Evolutionary conservation across 73 alveolate species (phyloP), one percentile per base, ranked within the genome.

Genomic region (Paramecium octaurelia): DNA sequence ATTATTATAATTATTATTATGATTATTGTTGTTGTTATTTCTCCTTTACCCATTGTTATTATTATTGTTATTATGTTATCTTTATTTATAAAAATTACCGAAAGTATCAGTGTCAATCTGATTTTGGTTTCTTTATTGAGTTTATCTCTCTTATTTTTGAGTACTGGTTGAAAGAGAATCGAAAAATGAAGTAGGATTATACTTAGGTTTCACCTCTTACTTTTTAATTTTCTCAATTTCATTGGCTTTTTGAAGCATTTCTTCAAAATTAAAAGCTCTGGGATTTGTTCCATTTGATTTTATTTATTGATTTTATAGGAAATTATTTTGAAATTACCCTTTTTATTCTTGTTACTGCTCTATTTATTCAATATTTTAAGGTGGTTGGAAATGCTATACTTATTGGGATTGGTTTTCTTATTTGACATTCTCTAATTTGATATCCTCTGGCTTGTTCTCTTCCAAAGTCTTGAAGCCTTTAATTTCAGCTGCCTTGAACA

Each of bases 11-110:
- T 54, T 54, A 54, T 64, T 64, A 6, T 64, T 64, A 27, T 64
- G 24, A 34, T 64, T 31, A 34, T 27, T 23, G 7, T 34, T 34
- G 27, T 64, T 64, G 77, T 59, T 59, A 29, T 59, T 59, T 59
- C 77, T 59, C 12, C 77, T 59, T 59, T 59, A 20, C 8, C 77
- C 77, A 59, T 59, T 59, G 20, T 59, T 59, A 59, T 59, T 59
- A 59, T 59, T 59, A 64, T 64, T 20, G 24, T 60, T 64, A 24
- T 73, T 73, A 43, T 73, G 46, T 80, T 80, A 64, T 42, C 57
- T 80, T 46, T 80, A 43, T 80, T 80, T 80, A 48, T 80, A 80
- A 48, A 80, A 80, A 80, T 80, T 80, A 9, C 91, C 91, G 44
- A 80, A 80, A 11, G 91, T 80, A 48, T 80, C 91, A 10, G 91